These are phyloP conservation scores for Rhodosporidiobolus sp. DNA, from an alignment of 768 basidiomycete genomes.

Conservation along the genomic window DNA sequence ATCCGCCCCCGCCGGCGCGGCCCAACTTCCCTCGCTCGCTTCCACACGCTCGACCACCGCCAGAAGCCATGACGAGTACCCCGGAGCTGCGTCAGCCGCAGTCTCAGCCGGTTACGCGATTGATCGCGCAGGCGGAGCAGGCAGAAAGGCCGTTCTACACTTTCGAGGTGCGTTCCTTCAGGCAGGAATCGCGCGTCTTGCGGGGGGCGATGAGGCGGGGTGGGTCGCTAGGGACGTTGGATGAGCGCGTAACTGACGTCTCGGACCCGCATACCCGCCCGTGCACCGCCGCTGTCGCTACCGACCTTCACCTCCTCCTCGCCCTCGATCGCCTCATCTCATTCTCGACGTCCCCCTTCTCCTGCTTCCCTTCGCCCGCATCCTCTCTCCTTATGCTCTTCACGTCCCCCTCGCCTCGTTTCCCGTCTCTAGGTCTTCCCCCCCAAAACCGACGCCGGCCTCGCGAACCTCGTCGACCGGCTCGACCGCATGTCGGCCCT, in stretches of 20 bases:
- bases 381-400: background rate
- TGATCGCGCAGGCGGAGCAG: slow-evolving; percentile 55
- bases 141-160: slow-evolving; percentile 71
- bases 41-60: no score
- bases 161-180: slow-evolving; percentile 59
- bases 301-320: no score
- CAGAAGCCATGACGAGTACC: slow-evolving; percentile 16
- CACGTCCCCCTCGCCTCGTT: background rate
- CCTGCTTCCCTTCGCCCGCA: background rate
- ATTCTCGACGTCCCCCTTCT: background rate
- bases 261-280: no score
- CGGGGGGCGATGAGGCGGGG: no score
- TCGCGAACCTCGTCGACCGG: slow-evolving; percentile 83
- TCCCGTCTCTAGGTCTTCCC: slow-evolving; percentile 67
- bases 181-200: background rate
- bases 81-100: slow-evolving; percentile 24
- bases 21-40: no score
- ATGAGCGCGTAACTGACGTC: no score
- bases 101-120: slow-evolving; percentile 61
- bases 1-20: no score
- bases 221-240: no score
- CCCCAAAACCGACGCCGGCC: slow-evolving; percentile 81
- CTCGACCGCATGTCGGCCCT: slow-evolving; percentile 73
- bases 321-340: no score
- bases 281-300: no score